phyloP scores from a whole-genome alignment of 768 basidiomycete genomes.

The Xerocomus brunneocitrinus region DNA sequence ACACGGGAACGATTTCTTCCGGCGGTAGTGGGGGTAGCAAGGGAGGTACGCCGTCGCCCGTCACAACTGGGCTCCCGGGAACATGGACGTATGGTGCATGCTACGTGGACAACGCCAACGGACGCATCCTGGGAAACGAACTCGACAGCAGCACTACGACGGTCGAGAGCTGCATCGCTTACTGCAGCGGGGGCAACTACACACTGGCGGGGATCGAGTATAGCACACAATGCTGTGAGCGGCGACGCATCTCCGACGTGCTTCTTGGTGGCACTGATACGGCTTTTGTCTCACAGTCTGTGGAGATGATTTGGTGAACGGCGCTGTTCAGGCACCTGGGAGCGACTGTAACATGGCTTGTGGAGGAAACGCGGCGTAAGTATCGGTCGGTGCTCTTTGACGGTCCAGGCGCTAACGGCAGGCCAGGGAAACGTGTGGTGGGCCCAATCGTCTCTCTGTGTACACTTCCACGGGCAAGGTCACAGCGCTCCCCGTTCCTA shows the following conservation, averaged over 20 bases:
- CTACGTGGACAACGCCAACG: constrained; percentile 68
- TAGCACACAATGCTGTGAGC: constrained; percentile 46
- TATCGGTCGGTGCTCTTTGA: not conserved
- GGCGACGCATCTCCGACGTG: not conserved
- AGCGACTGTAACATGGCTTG: constrained; percentile 71
- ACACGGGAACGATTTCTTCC: not conserved
- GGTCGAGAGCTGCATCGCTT: constrained; percentile 56
- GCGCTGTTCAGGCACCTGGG: constrained; percentile 47
- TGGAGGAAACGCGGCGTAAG: constrained; percentile 61
- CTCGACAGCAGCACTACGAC: constrained; percentile 43
- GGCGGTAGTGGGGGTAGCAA: constrained; percentile 21
- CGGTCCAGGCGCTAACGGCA: constrained; percentile 6
- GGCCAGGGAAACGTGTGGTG: constrained; percentile 65
- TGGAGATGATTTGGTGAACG: constrained; percentile 58
- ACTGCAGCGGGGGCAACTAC: constrained; percentile 53
- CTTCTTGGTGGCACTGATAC: constrained; percentile 1
- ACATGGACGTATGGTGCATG: constrained; percentile 62
- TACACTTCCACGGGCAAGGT: constrained; percentile 54
- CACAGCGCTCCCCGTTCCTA: constrained; percentile 55
- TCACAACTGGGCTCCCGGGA: constrained; percentile 47
- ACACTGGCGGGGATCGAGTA: constrained; percentile 72
- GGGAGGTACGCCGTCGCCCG: constrained; percentile 36
- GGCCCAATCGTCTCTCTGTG: constrained; percentile 64
- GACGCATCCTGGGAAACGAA: constrained; percentile 53
- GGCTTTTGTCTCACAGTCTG: constrained; percentile 47